Evolutionary conservation across 2,329 filamentous ascomycete species (phyloP).

Genomic region (Colletotrichum destructivum): DNA sequence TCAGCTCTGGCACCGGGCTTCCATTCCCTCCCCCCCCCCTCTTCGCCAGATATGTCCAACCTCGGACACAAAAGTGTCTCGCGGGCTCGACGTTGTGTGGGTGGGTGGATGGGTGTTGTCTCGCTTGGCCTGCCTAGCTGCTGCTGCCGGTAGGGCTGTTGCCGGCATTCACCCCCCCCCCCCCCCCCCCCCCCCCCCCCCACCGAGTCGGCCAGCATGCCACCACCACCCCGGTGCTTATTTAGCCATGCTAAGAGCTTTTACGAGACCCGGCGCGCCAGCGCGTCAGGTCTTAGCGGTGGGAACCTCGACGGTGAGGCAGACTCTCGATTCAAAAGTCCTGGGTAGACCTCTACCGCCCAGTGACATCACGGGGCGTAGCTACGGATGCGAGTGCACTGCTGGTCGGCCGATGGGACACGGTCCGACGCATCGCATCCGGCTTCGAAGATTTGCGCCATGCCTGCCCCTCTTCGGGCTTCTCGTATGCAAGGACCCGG

Average conservation of each 20-base stretch:
- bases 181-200: too few species aligned
- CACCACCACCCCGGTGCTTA: background rate
- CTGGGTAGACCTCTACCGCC: background rate
- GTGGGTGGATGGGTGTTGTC: background rate
- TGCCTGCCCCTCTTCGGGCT: background rate
- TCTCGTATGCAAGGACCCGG: constrained; percentile 25
- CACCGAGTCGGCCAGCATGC: too few species aligned
- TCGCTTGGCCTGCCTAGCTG: background rate
- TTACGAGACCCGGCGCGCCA: background rate
- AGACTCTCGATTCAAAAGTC: background rate
- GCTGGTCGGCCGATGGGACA: background rate
- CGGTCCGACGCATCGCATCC: background rate
- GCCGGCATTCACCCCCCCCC: background rate
- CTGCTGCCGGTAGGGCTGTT: constrained; percentile 2
- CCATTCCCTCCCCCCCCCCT: background rate
- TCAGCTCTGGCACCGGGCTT: background rate
- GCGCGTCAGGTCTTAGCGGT: constrained; percentile 6
- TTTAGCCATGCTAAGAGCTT: background rate
- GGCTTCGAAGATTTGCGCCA: background rate
- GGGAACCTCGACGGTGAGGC: constrained; percentile 2
- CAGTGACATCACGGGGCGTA: background rate
- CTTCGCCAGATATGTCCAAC: background rate
- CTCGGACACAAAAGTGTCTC: background rate
- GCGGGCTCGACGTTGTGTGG: background rate
- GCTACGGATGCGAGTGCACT: background rate